Evolutionary conservation across 768 basidiomycete genomes (phyloP).

Genomic region (Chalciporus chontae): DNA sequence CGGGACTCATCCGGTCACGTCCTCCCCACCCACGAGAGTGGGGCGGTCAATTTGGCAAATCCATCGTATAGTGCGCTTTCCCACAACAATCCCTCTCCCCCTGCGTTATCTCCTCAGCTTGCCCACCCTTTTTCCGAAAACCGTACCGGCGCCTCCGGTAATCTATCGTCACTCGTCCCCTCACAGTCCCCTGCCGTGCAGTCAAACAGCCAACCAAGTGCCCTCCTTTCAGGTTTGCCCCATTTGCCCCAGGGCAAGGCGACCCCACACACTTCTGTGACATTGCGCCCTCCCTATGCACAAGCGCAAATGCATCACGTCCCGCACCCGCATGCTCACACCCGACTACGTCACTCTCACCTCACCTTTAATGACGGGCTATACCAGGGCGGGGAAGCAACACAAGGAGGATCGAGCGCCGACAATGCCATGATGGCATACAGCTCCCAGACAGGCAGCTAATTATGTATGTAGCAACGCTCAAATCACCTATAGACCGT

Average conservation of each 20-base stretch:
- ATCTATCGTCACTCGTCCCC: conserved; percentile 17
- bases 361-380: conserved; percentile 42
- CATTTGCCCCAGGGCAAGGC: conserved; percentile 27
- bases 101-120: conserved; percentile 18
- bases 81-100: conserved; percentile 24
- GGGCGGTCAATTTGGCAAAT: conserved; percentile 8
- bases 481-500: background rate
- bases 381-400: conserved; percentile 30
- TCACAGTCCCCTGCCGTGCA: conserved; percentile 22
- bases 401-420: conserved; percentile 22
- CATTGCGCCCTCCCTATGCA: conserved; percentile 57
- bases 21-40: conserved; percentile 16
- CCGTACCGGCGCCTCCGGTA: conserved; percentile 11
- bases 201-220: conserved; percentile 19
- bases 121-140: conserved; percentile 18
- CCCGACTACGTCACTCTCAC: conserved; percentile 64
- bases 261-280: conserved; percentile 38
- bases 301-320: conserved; percentile 72
- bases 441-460: conserved; percentile 33
- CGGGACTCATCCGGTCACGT: conserved; percentile 10
- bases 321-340: conserved; percentile 75
- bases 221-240: conserved; percentile 12
- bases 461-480: background rate
- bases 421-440: conserved; percentile 51
- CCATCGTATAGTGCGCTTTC: conserved; percentile 16